These are phyloP conservation scores for Phoenix dactylifera DNA, from an alignment of 176 grass and related monocot species.

Conservation along the genomic window DNA sequence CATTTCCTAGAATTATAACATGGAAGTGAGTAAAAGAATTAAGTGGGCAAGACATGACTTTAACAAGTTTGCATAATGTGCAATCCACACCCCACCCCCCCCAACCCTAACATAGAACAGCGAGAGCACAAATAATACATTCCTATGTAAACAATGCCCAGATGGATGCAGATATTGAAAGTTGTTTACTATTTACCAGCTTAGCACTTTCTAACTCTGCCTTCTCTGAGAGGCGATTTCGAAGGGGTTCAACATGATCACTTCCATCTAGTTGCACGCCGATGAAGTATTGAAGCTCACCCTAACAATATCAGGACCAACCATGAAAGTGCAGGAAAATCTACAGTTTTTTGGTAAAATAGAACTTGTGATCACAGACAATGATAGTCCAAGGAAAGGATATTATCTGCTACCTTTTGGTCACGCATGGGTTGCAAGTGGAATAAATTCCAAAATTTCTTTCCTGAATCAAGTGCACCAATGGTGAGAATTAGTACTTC, in stretches of 20 bases:
- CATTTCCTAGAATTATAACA: too few relatives aligned
- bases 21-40: too few relatives aligned
- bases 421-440: conserved; percentile 93
- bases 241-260: conserved; percentile 87
- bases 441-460: conserved; percentile 99
- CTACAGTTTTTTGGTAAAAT: too few relatives aligned
- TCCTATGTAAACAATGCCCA: background rate
- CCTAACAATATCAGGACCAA: conserved; percentile 30
- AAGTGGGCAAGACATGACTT: too few relatives aligned
- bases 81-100: too few relatives aligned
- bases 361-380: background rate
- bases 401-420: conserved; percentile 63
- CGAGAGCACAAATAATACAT: too few relatives aligned
- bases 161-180: background rate
- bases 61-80: too few relatives aligned
- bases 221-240: conserved; percentile 73
- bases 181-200: conserved; percentile 40
- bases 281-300: conserved; percentile 98
- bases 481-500: conserved; percentile 6
- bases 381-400: background rate
- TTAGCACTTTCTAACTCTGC: conserved; percentile 81
- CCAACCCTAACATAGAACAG: too few relatives aligned
- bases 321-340: background rate
- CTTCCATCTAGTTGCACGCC: conserved; percentile 98
- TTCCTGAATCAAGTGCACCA: conserved; percentile 43